Conservation (phyloP, 805 yeast genomes). For the Candida ascalaphidarum region DNA sequence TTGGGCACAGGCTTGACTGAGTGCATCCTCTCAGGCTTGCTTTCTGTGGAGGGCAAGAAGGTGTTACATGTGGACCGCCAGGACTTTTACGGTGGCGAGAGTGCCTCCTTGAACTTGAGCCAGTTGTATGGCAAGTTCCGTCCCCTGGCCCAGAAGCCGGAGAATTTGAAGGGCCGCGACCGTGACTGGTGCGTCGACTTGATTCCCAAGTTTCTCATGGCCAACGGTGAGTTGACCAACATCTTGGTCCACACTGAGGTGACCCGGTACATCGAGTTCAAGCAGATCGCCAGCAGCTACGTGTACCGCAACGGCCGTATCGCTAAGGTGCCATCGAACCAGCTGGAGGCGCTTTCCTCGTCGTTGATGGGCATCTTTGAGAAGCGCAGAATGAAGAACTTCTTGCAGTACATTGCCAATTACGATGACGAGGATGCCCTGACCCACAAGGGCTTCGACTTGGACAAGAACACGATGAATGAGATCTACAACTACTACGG, state of each 20-base stretch:
- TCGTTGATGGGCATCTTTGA: conserved; percentile 95
- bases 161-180: conserved; percentile 72
- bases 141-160: conserved; percentile 62
- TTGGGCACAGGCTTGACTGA: conserved; percentile 95
- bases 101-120: conserved; percentile 72
- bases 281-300: conserved; percentile 92
- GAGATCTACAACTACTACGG: conserved; percentile 87
- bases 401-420: conserved; percentile 77
- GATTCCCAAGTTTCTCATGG: conserved; percentile 95
- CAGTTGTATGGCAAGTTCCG: conserved; percentile 75
- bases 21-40: conserved; percentile 86
- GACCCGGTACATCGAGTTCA: conserved; percentile 91
- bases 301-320: conserved; percentile 86
- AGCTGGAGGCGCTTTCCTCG: conserved; percentile 82
- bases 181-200: conserved; percentile 98
- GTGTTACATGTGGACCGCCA: conserved; percentile 95
- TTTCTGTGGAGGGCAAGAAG: conserved; percentile 97
- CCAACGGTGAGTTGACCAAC: conserved; percentile 94
- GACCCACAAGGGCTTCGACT: conserved; percentile 80
- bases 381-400: conserved; percentile 89
- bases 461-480: conserved; percentile 85
- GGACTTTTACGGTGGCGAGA: conserved; percentile 92
- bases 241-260: conserved; percentile 94
- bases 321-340: conserved; percentile 92
- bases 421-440: conserved; percentile 71